Evolutionary conservation across 768 basidiomycete genomes (phyloP).

Genomic region (Pleurotus citrinopileatus): DNA sequence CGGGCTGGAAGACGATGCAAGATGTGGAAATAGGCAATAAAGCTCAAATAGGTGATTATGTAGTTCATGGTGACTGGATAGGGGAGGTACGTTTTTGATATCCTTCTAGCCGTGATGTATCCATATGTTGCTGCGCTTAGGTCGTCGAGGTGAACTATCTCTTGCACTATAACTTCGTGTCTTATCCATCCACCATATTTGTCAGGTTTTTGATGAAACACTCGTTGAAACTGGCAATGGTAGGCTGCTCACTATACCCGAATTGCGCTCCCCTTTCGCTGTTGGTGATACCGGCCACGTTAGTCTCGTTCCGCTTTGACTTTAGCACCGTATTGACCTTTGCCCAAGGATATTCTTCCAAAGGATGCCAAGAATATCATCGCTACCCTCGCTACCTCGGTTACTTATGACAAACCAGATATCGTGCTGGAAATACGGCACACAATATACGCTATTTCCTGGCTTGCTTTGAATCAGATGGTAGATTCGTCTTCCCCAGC

Average conservation of each 20-base stretch:
- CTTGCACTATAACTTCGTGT: slow-evolving; percentile 11
- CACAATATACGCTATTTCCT: slow-evolving; percentile 75
- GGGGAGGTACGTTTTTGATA: slow-evolving; percentile 64
- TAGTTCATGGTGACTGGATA: slow-evolving; percentile 82
- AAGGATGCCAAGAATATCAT: not conserved
- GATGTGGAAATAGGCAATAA: slow-evolving; percentile 57
- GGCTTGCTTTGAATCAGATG: slow-evolving; percentile 86
- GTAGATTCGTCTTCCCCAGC: slow-evolving; percentile 31
- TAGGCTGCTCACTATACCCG: slow-evolving; percentile 68
- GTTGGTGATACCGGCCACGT: slow-evolving; percentile 79
- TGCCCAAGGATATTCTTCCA: slow-evolving; percentile 4
- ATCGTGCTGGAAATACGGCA: slow-evolving; percentile 73
- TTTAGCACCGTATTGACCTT: not conserved
- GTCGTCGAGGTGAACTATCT: slow-evolving; percentile 65
- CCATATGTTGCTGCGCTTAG: slow-evolving; percentile 32
- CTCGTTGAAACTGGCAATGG: slow-evolving; percentile 66
- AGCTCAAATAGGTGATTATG: slow-evolving; percentile 79
- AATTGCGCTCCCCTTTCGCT: slow-evolving; percentile 70
- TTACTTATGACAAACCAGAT: slow-evolving; percentile 43
- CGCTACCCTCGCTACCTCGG: slow-evolving; percentile 16
- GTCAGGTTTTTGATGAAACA: slow-evolving; percentile 81
- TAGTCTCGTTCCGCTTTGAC: slow-evolving; percentile 20
- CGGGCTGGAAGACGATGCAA: slow-evolving; percentile 59
- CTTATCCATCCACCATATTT: slow-evolving; percentile 12
- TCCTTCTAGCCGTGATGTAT: not conserved